Conservation (phyloP, 2,329 filamentous ascomycete species). For the Penicillium olsonii region DNA sequence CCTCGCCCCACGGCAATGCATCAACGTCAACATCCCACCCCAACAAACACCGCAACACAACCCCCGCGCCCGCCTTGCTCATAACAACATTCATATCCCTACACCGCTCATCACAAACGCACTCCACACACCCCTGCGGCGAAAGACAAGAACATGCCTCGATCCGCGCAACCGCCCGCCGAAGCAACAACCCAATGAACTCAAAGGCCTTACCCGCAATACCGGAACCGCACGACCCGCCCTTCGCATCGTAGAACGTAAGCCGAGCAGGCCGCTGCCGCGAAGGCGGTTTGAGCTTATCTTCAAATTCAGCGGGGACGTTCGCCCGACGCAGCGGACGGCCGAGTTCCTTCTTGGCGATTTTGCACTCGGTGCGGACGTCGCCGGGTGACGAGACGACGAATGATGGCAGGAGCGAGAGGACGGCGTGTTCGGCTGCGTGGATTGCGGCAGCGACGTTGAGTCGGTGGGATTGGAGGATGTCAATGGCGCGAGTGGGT, state of each 20-base stretch:
- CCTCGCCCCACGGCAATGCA: slow-evolving; percentile 80
- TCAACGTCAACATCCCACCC: slow-evolving; percentile 80
- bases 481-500: slow-evolving; percentile 74
- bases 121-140: slow-evolving; percentile 79
- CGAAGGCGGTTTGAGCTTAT: slow-evolving; percentile 33
- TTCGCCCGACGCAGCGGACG: slow-evolving; percentile 46
- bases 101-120: slow-evolving; percentile 81
- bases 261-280: slow-evolving; percentile 84
- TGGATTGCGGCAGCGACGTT: slow-evolving; percentile 90
- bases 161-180: slow-evolving; percentile 74
- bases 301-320: slow-evolving; percentile 19
- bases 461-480: slow-evolving; percentile 70
- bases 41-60: slow-evolving; percentile 75
- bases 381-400: slow-evolving; percentile 88
- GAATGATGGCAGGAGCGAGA: slow-evolving; percentile 85
- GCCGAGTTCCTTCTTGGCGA: slow-evolving; percentile 82
- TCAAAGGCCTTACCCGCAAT: slow-evolving; percentile 94
- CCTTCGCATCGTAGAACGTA: slow-evolving; percentile 94
- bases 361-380: slow-evolving; percentile 92
- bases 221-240: slow-evolving; percentile 77
- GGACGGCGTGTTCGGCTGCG: slow-evolving; percentile 87
- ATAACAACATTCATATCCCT: slow-evolving; percentile 87
- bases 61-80: slow-evolving; percentile 84
- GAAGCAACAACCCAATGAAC: slow-evolving; percentile 77
- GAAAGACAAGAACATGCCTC: slow-evolving; percentile 70